Evolutionary conservation across 169 alveolate species (phyloP).

Genomic region (Perkinsus olseni): DNA sequence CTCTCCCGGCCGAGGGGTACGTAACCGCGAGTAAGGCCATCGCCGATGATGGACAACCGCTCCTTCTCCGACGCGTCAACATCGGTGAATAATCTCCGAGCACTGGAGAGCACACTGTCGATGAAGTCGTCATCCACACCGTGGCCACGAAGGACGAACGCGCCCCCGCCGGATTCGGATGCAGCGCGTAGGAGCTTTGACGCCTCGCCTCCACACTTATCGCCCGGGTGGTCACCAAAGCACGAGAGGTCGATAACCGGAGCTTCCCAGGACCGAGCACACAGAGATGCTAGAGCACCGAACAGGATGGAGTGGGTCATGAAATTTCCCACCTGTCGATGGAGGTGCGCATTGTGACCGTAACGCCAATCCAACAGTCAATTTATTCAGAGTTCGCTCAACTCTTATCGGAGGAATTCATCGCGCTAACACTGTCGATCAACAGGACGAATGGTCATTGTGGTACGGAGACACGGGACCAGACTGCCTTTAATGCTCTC

Average conservation of each 20-base stretch:
- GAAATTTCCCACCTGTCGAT: background rate
- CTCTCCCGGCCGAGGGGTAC: background rate
- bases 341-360: too few relatives aligned
- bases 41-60: background rate
- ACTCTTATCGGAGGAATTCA: too few relatives aligned
- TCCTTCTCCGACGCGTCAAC: background rate
- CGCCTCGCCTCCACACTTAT: background rate
- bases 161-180: background rate
- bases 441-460: too few relatives aligned
- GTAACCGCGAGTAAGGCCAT: background rate
- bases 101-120: background rate
- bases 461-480: too few relatives aligned
- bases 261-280: background rate
- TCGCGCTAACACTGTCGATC: too few relatives aligned
- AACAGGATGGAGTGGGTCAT: background rate
- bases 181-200: background rate
- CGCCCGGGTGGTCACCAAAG: background rate
- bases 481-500: too few relatives aligned
- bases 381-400: too few relatives aligned
- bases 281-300: background rate
- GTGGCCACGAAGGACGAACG: background rate
- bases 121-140: background rate
- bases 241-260: background rate
- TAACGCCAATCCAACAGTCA: too few relatives aligned
- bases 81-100: background rate